A percentile compares a stretch with the other conserved stretches of the same genome.
Evolutionary conservation across 2,329 filamentous ascomycete species (phyloP).

Genomic region (Lasiodiplodia theobromae): DNA sequence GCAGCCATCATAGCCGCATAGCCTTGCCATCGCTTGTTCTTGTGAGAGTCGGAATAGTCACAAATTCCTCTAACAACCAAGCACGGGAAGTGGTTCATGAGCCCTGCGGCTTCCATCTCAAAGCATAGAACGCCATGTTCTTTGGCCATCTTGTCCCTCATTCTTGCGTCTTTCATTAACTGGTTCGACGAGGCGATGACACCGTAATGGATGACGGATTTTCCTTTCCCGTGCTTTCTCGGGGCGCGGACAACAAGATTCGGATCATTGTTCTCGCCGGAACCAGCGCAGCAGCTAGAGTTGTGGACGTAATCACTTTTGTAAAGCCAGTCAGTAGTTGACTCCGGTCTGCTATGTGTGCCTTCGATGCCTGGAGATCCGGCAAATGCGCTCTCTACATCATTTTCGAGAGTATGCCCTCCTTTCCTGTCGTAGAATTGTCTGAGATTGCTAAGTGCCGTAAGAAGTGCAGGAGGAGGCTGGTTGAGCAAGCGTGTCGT

Average conservation of each 20-base stretch:
- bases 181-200: slow-evolving; percentile 36
- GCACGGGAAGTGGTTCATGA: slow-evolving; percentile 30
- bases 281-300: no score
- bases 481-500: no score
- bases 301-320: no score
- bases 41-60: slow-evolving; percentile 36
- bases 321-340: no score
- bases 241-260: slow-evolving; percentile 13
- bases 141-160: slow-evolving; percentile 12
- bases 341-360: no score
- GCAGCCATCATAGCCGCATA: slow-evolving; percentile 40
- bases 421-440: no score
- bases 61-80: slow-evolving; percentile 28
- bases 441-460: no score
- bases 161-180: slow-evolving; percentile 34
- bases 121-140: slow-evolving; percentile 17
- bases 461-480: no score
- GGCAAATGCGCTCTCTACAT: no score
- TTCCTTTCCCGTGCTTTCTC: neutral
- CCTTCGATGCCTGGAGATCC: no score
- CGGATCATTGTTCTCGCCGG: no score
- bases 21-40: slow-evolving; percentile 40
- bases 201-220: slow-evolving; percentile 34
- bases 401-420: no score
- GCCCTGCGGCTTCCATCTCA: slow-evolving; percentile 31